Evolutionary conservation across 108 stramenopile species (phyloP), one percentile per base, ranked within the genome.

Genomic region (Nannochloropsis granulata): DNA sequence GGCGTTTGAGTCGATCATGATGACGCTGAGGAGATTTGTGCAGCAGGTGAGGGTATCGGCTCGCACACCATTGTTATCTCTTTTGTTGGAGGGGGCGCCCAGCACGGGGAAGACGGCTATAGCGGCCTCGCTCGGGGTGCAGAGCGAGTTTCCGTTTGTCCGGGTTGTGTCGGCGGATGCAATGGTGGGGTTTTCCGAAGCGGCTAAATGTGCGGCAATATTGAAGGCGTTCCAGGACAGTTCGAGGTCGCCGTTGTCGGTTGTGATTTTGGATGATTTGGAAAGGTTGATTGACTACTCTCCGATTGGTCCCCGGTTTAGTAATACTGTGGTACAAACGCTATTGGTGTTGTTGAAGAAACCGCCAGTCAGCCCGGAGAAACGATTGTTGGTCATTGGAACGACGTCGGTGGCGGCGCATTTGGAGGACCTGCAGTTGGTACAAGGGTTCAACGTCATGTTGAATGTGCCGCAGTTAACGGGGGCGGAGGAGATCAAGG

Each of bases 221-320:
- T 94, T 95, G 86, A 96, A 93, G 89, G 94, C 94, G 0, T 99
- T 99, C 87, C 90, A 94, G 84, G 97, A 99, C 92, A 96, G 97
- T 24, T 98, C 98, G 93, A 96, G 96, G 88, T 94, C 94, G 34
- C 96, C 97, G 9, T 89, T 97, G 80, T 97, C 96, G 12, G 89
- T 99, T 25, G 97, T 99, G 83, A 91, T 98, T 71, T 92, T 99
- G 81, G 99, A 99, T 87, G 97, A 99, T 90, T 92, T 99, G 86
- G 99, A 99, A 89, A 93, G 99, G 24, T 88, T 99, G 79, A 98
- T 99, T 87, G 99, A 99, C 81, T 99, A 97, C 89, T 94, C 95
- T 12, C 93, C 93, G 23, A 95, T 98, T 45, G 98, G 98, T 43
- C 96, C 96, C 1, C 94, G 97, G 23, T 98, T 99, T 86, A 94